Conservation (phyloP, 2,329 filamentous ascomycete genomes). For the Fusarium bulbicola region DNA sequence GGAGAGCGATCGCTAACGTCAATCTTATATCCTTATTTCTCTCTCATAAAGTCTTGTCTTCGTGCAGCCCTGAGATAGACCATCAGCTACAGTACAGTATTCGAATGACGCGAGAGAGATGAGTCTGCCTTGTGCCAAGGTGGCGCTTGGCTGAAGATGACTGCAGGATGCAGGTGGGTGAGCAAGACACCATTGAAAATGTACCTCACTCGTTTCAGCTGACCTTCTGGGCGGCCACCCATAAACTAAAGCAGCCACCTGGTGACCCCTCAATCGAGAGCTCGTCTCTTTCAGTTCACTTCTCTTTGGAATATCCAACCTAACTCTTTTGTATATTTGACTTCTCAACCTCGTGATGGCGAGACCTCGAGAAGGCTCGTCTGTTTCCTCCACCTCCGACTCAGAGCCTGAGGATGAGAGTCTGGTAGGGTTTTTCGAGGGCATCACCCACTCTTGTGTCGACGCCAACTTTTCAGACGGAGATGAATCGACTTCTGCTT, state of each 20-base stretch:
- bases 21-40: fast-evolving
- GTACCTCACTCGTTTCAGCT: background rate
- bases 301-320: fast-evolving
- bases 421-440: background rate
- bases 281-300: background rate
- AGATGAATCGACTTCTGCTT: background rate
- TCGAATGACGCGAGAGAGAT: background rate
- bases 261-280: background rate
- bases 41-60: fast-evolving
- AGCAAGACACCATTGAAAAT: background rate
- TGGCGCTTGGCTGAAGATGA: background rate
- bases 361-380: background rate
- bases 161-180: background rate
- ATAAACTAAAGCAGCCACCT: background rate
- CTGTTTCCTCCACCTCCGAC: background rate
- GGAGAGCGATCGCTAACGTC: fast-evolving
- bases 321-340: fast-evolving
- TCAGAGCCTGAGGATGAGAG: background rate
- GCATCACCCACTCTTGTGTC: fast-evolving
- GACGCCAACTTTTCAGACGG: background rate
- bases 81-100: too few species aligned
- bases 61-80: fast-evolving
- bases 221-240: background rate
- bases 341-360: fast-evolving
- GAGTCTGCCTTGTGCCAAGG: background rate